Percentiles rank a stretch among this genome's conserved stretches.
These are phyloP conservation scores for Geotrichum phurueaensis DNA, from an alignment of 1,139 yeast species.

Conservation along the genomic window DNA sequence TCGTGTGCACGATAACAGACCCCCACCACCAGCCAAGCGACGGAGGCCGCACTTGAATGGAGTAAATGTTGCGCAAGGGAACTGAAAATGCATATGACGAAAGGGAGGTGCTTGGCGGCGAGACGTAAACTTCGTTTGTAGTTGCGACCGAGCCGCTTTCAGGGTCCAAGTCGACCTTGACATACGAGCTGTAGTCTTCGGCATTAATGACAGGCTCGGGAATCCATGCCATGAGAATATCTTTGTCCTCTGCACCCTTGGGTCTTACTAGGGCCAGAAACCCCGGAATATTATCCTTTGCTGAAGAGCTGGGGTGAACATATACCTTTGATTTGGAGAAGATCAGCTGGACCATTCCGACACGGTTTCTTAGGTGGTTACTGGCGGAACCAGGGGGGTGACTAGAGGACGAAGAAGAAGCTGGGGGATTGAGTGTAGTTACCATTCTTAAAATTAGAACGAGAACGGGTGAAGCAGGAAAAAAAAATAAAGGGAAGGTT, in stretches of 20 bases:
- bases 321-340: slow-evolving; percentile 49
- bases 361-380: neutral
- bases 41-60: slow-evolving; percentile 79
- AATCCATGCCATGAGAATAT: slow-evolving; percentile 64
- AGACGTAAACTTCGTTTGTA: slow-evolving; percentile 37
- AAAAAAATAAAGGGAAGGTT: neutral
- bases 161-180: slow-evolving; percentile 48
- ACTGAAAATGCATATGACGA: slow-evolving; percentile 63
- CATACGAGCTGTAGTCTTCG: slow-evolving; percentile 47
- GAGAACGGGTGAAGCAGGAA: neutral
- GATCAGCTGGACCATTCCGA: slow-evolving; percentile 31
- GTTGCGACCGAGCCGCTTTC: slow-evolving; percentile 14
- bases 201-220: slow-evolving; percentile 55
- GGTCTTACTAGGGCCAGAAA: slow-evolving; percentile 59
- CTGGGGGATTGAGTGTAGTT: neutral
- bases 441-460: neutral
- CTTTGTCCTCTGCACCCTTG: slow-evolving; percentile 47
- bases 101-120: slow-evolving; percentile 49
- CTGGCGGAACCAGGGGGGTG: neutral
- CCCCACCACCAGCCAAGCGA: slow-evolving; percentile 91
- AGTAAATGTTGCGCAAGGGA: slow-evolving; percentile 57
- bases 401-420: neutral
- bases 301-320: slow-evolving; percentile 71
- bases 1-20: slow-evolving; percentile 65
- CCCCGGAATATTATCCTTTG: slow-evolving; percentile 75